Base-by-base conservation (phyloP, 352 stramenopile genomes). In the Blastocystis hominis region DNA sequence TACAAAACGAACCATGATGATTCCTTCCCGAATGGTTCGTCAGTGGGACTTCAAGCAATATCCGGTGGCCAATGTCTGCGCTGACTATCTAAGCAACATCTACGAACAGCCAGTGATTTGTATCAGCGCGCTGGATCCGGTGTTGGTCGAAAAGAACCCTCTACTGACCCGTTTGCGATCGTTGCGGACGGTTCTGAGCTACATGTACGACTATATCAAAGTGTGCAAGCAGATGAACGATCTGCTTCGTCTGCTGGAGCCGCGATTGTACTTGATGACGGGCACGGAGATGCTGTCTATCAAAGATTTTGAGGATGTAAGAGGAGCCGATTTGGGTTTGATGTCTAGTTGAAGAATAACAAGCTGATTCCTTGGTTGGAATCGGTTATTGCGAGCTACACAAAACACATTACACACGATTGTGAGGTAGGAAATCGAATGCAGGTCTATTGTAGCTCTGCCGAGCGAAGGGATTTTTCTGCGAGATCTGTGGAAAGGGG, bases 131-230 rank as follows among this genome's bases (percentile, higher is more conserved):
- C 47, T 84, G 17, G 62, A 84, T 46, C 72, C 72, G 9, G 10
- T 54, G 46, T 10, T 84, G 17, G 7, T 84, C 0, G 72, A 84
- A 53, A 64, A 61, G n/a, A 66, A 66, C 15, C 34, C 53, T 38
- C 1, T 34, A 3, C 44, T 84, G 55, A 10, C 30, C 15, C 13
- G n/a, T 17, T 9, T 84, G 13, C 46, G 72, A 50, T 4, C 30
- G 1, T 20, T 66, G n/a, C 50, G 72, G 10, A 24, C 55, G 30
- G 36, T 20, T 13, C 56, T 84, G n/a, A 66, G 46, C 50, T 84
- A 54, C 46, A 84, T 84, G 17, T 84, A 84, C 34, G 72, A 84
- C 50, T 84, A 84, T 46, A 15, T 84, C 7, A 84, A 84, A n/a
- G 54, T 64, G 1, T 84, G 72, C 50, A 84, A 84, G 56, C 72